phyloP scores from a whole-genome alignment of 768 basidiomycete genomes.

The Tricholoma terreum region DNA sequence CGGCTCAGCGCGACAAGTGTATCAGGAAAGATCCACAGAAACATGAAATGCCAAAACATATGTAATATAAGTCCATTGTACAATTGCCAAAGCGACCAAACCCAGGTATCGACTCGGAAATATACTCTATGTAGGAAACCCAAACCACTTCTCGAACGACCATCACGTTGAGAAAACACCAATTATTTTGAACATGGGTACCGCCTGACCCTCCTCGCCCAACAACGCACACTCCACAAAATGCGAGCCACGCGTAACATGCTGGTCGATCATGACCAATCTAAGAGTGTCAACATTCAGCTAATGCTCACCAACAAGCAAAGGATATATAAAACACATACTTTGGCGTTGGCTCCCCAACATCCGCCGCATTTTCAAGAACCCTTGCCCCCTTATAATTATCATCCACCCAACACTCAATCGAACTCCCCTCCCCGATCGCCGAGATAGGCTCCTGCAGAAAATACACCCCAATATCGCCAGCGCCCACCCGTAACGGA shows the following conservation, averaged over 20 bases:
- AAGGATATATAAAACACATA: slow-evolving; percentile 38
- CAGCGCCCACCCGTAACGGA: slow-evolving; percentile 79
- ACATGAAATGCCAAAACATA: background rate
- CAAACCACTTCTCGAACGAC: background rate
- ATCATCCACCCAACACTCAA: slow-evolving; percentile 98
- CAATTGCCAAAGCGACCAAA: background rate
- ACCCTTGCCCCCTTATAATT: slow-evolving; percentile 77
- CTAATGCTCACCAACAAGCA: background rate
- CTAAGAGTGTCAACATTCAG: slow-evolving; percentile 35
- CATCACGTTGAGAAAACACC: slow-evolving; percentile 80
- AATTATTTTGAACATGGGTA: slow-evolving; percentile 85
- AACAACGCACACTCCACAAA: slow-evolving; percentile 87
- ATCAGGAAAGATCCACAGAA: too few relatives aligned
- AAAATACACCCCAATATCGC: slow-evolving; percentile 92
- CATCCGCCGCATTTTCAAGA: slow-evolving; percentile 73
- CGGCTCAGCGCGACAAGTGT: too few relatives aligned
- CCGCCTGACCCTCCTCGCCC: slow-evolving; percentile 81
- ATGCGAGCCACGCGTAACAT: slow-evolving; percentile 84
- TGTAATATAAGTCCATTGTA: background rate
- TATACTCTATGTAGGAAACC: background rate
- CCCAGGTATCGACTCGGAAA: background rate
- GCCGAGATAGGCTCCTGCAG: slow-evolving; percentile 62
- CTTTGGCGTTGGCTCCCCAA: slow-evolving; percentile 61
- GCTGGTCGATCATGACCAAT: slow-evolving; percentile 81
- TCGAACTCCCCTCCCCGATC: slow-evolving; percentile 61